These are phyloP conservation scores for Sarocladium brachiariae DNA, from an alignment of 2,329 filamentous ascomycete genomes.

Conservation along the genomic window DNA sequence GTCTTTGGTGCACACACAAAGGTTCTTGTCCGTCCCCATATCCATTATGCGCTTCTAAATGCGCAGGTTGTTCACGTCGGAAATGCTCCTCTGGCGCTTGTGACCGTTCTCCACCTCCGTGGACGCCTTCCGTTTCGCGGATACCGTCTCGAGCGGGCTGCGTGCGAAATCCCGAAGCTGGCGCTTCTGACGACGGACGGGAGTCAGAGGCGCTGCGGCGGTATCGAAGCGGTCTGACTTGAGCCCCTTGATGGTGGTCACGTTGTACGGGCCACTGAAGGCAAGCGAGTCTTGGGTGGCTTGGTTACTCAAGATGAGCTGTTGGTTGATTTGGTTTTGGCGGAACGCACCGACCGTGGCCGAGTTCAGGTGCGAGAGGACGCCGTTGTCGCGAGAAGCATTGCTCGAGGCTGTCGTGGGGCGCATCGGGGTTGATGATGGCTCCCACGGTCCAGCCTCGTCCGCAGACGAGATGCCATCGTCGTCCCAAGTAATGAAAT, in stretches of 20 bases:
- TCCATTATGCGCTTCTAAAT: no score
- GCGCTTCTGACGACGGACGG: slow-evolving; percentile 52
- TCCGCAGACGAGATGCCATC: slow-evolving; percentile 50
- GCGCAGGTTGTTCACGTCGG: slow-evolving; percentile 44
- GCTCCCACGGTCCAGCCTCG: slow-evolving; percentile 44
- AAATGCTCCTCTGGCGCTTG: slow-evolving; percentile 54
- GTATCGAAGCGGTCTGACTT: slow-evolving; percentile 60
- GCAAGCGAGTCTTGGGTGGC: slow-evolving; percentile 56
- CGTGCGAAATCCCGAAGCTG: slow-evolving; percentile 33
- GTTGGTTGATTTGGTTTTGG: slow-evolving; percentile 56
- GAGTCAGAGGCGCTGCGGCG: slow-evolving; percentile 62
- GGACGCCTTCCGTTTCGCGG: slow-evolving; percentile 51
- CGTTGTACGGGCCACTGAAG: slow-evolving; percentile 53
- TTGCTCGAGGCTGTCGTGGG: slow-evolving; percentile 43
- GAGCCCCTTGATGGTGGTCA: slow-evolving; percentile 55
- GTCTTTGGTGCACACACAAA: neutral
- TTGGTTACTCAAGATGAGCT: slow-evolving; percentile 53
- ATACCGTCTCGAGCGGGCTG: slow-evolving; percentile 42
- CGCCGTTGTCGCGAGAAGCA: slow-evolving; percentile 21
- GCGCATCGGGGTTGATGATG: slow-evolving; percentile 45
- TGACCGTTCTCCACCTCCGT: slow-evolving; percentile 36
- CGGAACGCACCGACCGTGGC: slow-evolving; percentile 75
- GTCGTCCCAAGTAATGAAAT: slow-evolving; percentile 64
- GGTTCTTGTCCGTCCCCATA: no score
- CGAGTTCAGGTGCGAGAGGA: slow-evolving; percentile 53